Base-by-base conservation (phyloP, 352 stramenopile species). In the Globisporangium ultimum region DNA sequence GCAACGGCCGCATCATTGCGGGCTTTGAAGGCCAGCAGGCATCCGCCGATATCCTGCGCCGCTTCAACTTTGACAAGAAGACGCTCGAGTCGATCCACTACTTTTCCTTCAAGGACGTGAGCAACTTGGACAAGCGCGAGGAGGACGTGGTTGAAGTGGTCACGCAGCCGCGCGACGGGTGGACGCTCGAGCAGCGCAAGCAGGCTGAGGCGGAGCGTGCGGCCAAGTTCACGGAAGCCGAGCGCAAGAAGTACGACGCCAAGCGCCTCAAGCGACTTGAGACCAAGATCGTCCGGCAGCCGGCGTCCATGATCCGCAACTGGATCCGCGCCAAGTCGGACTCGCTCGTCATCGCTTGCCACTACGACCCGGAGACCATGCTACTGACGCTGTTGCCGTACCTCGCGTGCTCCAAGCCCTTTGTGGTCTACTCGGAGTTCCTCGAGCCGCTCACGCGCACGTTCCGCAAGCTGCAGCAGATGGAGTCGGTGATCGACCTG, bases 401-500 rank as follows among this genome's bases (percentile, higher is more conserved):
- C 62, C 74, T 99, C 28, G 84, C 76, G 22, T 81, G 84, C 18
- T 97, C 89, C 6, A 96, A 93, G 56, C 91, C 94, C 2, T 98
- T 99, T 71, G 93, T 98, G n/a, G 75, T 99, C 18, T 99, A 96
- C 76, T 96, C 80, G 38, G 94, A 98, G 76, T 97, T 93, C 67
- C 76, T 98, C 6, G 84, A 93, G 76, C 91, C 93, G 1, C 76
- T 99, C 34, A 88, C 93, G n/a, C 72, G 85, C 55, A 90, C 88
- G 46, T 98, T 98, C 62, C 71, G 76, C 32, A 82, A 74, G 18
- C 71, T 98, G 6, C 88, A 98, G 73, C 86, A 96, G 51, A 93
- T 90, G 74, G 72, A 93, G 22, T 72, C 91, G 28, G 87, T 97
- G 8, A 91, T 98, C 49, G 95, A 98, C 55, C 65, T 99, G 24